Evolutionary conservation across 805 yeast genomes (phyloP).

Genomic region (Metschnikowia aberdeeniae): DNA sequence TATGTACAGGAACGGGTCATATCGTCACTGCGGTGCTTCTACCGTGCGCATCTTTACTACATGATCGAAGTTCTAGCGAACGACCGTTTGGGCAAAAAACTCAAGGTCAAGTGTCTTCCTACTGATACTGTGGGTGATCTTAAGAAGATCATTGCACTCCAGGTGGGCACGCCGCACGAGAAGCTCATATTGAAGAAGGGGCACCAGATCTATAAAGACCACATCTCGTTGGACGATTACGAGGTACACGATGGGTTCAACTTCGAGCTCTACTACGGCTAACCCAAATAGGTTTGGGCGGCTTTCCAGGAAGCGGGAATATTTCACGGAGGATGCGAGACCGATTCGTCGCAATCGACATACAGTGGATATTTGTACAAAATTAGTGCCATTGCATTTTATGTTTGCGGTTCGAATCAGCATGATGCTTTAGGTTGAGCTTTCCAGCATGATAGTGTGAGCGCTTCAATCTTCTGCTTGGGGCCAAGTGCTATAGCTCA

Average conservation of each 20-base stretch:
- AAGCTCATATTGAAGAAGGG: constrained; percentile 78
- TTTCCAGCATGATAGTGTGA: too few species aligned
- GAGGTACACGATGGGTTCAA: constrained; percentile 89
- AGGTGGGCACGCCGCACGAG: constrained; percentile 70
- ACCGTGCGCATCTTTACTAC: neutral
- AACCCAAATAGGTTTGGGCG: constrained; percentile 3
- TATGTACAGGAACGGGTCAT: too few species aligned
- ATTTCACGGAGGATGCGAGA: too few species aligned
- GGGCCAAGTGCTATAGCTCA: too few species aligned
- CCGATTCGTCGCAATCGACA: too few species aligned
- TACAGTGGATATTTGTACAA: too few species aligned
- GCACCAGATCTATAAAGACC: constrained; percentile 78
- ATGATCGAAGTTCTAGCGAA: constrained; percentile 44
- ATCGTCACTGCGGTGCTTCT: too few species aligned
- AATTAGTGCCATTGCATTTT: too few species aligned
- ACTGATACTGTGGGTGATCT: constrained; percentile 88
- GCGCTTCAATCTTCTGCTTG: too few species aligned
- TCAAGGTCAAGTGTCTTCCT: constrained; percentile 80
- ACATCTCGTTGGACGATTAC: constrained; percentile 88
- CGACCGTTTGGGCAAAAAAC: constrained; percentile 77
- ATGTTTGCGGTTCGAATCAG: too few species aligned
- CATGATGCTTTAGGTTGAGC: too few species aligned
- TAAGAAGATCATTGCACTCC: constrained; percentile 77
- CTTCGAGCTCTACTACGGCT: constrained; percentile 76
- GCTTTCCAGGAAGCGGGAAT: neutral